Evolutionary conservation across 768 basidiomycete species (phyloP).

Genomic region (Calocera cornea): DNA sequence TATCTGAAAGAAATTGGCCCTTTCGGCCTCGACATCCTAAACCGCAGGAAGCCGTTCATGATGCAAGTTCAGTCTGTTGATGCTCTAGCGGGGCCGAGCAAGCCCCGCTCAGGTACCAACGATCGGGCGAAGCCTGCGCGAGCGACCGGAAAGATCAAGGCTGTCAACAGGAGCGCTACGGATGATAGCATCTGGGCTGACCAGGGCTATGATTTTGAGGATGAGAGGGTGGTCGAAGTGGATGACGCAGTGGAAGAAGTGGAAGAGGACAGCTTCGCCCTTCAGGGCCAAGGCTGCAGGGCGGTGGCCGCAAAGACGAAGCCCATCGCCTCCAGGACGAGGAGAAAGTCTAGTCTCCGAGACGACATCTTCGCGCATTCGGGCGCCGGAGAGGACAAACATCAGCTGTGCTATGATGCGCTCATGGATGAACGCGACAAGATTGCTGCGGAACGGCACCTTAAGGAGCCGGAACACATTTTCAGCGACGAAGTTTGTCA

Average conservation of each 20-base stretch:
- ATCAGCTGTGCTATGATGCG: conserved; percentile 11
- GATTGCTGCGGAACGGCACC: conserved; percentile 7
- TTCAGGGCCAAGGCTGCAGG: not conserved
- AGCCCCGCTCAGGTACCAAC: not conserved
- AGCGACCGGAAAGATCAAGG: conserved; percentile 13
- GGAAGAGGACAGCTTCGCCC: not conserved
- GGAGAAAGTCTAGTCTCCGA: not conserved
- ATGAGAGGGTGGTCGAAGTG: not conserved
- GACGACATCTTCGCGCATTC: not conserved
- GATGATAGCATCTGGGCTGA: not conserved
- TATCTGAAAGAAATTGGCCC: conserved; percentile 38
- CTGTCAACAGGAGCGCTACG: not conserved
- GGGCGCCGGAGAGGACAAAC: not conserved
- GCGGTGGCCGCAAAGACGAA: not conserved
- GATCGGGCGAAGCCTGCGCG: not conserved
- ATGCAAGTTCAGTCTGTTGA: not conserved
- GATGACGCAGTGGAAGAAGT: not conserved
- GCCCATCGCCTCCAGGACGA: not conserved
- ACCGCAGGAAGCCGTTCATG: not conserved
- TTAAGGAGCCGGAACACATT: conserved; percentile 5
- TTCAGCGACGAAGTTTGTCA: conserved; percentile 11
- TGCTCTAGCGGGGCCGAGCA: not conserved
- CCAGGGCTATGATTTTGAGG: not conserved
- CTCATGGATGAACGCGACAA: conserved; percentile 5
- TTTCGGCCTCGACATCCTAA: not conserved